Base-by-base conservation (phyloP, 1,139 yeast genomes). In the Spencermartinsiella ligniputridi region DNA sequence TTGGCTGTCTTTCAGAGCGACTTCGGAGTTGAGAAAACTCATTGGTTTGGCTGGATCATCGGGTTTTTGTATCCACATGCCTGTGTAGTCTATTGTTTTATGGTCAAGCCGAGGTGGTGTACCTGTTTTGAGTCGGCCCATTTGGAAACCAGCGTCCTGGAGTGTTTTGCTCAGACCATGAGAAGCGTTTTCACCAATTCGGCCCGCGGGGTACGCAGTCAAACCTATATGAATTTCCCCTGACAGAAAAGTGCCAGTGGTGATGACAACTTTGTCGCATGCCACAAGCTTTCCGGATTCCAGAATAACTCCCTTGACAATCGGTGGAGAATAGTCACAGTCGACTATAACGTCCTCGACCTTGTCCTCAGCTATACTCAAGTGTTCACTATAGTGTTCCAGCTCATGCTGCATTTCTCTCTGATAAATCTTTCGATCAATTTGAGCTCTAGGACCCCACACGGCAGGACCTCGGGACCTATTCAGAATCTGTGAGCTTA, bases 391-490 rank as follows among this genome's bases (percentile, higher is more conserved):
- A 65, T 89, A 90, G 35, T 52, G 56, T 39, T 68, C 63, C 17
- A 94, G 72, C 49, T 73, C 82, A 2, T 63, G 55, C 60, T 87
- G 95, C 97, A 92, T 92, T 57, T 86, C 94, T 11, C 64, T 60
- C 56, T 84, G 70, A 62, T 92, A 94, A 2, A 90, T 74, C 40
- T 78, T 70, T 51, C 99, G 71, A 63, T 94, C 98, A 25, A 94
- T 92, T 63, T 94, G 98, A 1, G 97, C 97, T 48, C 99, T 68
- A 4, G 97, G 97, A 0, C 98, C 98, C 86, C 97, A 95, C 1
- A 90, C 98, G 0, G 98, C 98, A 0, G 97, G 88, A 0, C 99
- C 99, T 54, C 88, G 78, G 2, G 96, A 84, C 39, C 83, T 75
- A 63, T 94, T 94, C 49, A 94, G 70, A 48, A 89, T 81, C 61